These are phyloP conservation scores for Alternaria sp. DNA, from an alignment of 2,329 filamentous ascomycete genomes.

Conservation along the genomic window DNA sequence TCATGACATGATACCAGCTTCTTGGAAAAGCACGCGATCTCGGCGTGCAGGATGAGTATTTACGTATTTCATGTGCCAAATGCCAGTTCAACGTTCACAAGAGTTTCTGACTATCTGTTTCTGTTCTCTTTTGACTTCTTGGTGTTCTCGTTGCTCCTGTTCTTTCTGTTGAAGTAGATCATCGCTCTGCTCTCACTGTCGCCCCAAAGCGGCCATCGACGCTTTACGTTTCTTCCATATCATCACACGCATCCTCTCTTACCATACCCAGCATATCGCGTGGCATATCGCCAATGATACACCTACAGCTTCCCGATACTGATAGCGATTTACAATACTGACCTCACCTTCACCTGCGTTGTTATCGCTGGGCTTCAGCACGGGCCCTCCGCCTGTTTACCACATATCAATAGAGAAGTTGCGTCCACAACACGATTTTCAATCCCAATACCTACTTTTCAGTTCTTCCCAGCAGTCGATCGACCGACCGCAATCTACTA, in stretches of 20 bases:
- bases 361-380: constrained; percentile 3
- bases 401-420: constrained; percentile 4
- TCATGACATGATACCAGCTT: constrained; percentile 33
- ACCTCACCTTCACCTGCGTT: constrained; percentile 15
- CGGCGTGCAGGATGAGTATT: constrained; percentile 13
- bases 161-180: background rate
- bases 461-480: background rate
- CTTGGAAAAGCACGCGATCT: constrained; percentile 8
- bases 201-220: background rate
- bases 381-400: background rate
- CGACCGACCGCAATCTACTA: background rate
- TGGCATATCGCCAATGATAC: background rate
- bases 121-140: background rate
- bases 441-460: background rate
- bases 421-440: constrained; percentile 1
- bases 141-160: background rate
- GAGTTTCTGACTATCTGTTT: background rate
- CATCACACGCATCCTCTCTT: background rate
- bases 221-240: background rate
- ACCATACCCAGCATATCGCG: background rate
- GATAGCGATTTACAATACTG: background rate
- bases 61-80: constrained; percentile 10
- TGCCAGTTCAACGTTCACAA: background rate
- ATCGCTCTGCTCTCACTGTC: background rate
- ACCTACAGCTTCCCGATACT: background rate